Evolutionary conservation across 768 basidiomycete species (phyloP), one percentile per base, ranked within the genome.

Genomic region (Russula virescens): DNA sequence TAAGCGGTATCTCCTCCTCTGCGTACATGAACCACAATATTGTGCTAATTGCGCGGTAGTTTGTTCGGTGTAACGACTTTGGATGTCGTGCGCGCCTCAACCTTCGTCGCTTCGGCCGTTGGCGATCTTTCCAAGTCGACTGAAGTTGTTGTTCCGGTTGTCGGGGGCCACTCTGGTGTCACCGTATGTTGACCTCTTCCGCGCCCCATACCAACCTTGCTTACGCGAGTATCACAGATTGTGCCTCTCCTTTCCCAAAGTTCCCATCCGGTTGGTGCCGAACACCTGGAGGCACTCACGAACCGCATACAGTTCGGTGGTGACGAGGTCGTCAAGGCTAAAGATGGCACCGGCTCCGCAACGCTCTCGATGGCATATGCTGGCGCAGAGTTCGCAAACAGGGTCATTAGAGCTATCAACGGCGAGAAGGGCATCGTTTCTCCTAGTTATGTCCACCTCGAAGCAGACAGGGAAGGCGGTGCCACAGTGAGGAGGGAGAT

Each of bases 291-390:
- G 28, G 75, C 79, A 16, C 81, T 98, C 54, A 79, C 90, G 52
- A 80, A 92, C 60, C 89, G 92, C 68, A 92, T 97, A 69, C 94
- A 96, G 74, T 97, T 91, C 71, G 95, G 95, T 60, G 95, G 94
- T 61, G 95, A 97, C 69, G 95, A 98, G 77, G 95, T 98, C 71
- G 96, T 98, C 73, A 90, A 97, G 78, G 97, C 97, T 48, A 99
- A 99, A 80, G 89, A 92, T 70, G 87, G 87, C 67, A 85, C 87
- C 56, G 97, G 97, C 49, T 94, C 92, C 35, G 95, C 95, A 10
- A 97, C 94, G n/a, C 84, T 96, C 61, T 94, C 91, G 38, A 98
- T 98, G 94, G 94, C 94, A 1, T 93, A 88, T 69, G 91, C 96
- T 55, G 96, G 94, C 61, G 91, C 90, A 54, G 87, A 93, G 75